These are phyloP conservation scores for Parmelia sp. DNA, from an alignment of 495 filamentous ascomycete genomes.

Conservation along the genomic window DNA sequence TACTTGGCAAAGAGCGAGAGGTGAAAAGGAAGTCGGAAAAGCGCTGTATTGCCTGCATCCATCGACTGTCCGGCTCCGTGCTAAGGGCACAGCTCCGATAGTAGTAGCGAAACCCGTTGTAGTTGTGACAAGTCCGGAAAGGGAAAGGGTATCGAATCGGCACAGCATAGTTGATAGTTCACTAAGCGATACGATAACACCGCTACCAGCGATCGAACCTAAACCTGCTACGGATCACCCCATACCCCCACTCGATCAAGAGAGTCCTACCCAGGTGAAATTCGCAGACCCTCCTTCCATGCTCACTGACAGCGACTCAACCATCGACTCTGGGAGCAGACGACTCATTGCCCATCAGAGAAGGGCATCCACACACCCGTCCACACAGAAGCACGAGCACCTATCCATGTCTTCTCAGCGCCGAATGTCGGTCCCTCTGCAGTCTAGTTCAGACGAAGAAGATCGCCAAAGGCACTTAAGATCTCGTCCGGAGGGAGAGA, in stretches of 20 bases:
- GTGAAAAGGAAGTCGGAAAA: not conserved
- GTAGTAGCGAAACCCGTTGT: not conserved
- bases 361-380: not conserved
- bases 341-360: too few relatives aligned
- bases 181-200: not conserved
- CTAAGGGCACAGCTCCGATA: not conserved
- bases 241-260: not conserved
- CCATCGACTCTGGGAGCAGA: not conserved
- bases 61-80: not conserved
- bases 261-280: not conserved
- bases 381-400: not conserved
- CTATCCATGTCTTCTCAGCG: not conserved
- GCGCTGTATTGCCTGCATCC: constrained; percentile 8
- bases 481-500: not conserved
- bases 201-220: not conserved
- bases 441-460: not conserved
- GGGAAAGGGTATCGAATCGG: not conserved
- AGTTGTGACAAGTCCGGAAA: not conserved
- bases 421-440: not conserved
- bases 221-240: not conserved
- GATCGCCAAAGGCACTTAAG: not conserved
- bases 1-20: not conserved
- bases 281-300: not conserved
- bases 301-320: not conserved
- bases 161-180: too few relatives aligned